Evolutionary conservation across 148 eudicot genomes (phyloP).

Genomic region (Persicaria tinctoria): DNA sequence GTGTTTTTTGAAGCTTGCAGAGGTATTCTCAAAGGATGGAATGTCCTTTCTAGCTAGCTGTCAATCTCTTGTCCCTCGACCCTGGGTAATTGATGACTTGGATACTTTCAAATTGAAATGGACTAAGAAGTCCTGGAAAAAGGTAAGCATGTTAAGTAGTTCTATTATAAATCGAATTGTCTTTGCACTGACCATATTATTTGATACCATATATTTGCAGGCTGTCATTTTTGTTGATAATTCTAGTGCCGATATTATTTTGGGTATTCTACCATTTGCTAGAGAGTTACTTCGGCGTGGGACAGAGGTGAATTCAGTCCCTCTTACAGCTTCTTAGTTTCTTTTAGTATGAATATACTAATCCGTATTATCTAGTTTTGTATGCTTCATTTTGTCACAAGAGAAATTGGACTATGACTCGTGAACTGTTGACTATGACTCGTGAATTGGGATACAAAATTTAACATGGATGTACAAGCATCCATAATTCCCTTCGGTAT

Average conservation of each 20-base stretch:
- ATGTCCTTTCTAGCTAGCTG: too few relatives aligned
- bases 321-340: neutral
- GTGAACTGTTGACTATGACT: neutral
- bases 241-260: slow-evolving; percentile 87
- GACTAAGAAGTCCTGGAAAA: slow-evolving; percentile 72
- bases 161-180: neutral
- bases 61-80: too few relatives aligned
- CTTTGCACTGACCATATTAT: slow-evolving; percentile 19
- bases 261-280: slow-evolving; percentile 94
- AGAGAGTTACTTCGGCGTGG: slow-evolving; percentile 82
- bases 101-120: too few relatives aligned
- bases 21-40: too few relatives aligned
- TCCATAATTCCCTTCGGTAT: neutral
- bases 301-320: slow-evolving; percentile 44
- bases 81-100: too few relatives aligned
- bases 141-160: slow-evolving; percentile 26
- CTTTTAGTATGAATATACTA: neutral
- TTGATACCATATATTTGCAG: slow-evolving; percentile 25
- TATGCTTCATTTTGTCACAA: too few relatives aligned
- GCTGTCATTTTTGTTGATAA: slow-evolving; percentile 91
- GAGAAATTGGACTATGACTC: slow-evolving; percentile 7
- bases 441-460: neutral
- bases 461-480: neutral
- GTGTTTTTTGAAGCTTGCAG: too few relatives aligned
- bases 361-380: too few relatives aligned